Evolutionary conservation across 768 basidiomycete genomes (phyloP).

Genomic region (Russula compacta): DNA sequence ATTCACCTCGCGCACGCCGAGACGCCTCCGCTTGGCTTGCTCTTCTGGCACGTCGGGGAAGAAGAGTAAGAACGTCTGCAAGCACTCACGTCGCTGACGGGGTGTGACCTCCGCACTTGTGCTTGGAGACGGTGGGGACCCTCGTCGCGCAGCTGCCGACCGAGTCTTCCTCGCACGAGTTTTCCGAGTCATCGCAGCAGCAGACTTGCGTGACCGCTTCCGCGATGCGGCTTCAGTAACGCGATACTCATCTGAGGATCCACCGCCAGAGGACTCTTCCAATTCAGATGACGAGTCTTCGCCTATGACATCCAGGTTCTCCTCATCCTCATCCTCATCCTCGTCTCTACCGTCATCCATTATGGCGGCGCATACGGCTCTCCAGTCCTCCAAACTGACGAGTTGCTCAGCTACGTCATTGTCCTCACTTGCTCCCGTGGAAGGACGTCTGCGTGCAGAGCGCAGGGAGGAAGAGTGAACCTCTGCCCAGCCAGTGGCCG

Average conservation of each 20-base stretch:
- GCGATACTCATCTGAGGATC: conserved; percentile 15
- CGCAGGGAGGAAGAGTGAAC: neutral
- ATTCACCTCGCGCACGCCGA: conserved; percentile 60
- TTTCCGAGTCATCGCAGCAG: neutral
- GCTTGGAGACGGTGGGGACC: neutral
- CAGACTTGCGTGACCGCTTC: conserved; percentile 9
- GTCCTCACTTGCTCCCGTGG: conserved; percentile 18
- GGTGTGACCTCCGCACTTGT: conserved; percentile 31
- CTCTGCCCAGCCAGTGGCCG: conserved; percentile 61
- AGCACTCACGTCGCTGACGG: conserved; percentile 45
- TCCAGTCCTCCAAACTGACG: conserved; percentile 65
- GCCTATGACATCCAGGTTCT: conserved; percentile 21
- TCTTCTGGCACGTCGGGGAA: conserved; percentile 47
- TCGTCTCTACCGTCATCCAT: no score
- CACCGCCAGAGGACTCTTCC: conserved; percentile 16
- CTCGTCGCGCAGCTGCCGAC: neutral
- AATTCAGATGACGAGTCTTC: conserved; percentile 26
- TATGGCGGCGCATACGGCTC: conserved; percentile 69
- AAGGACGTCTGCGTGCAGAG: neutral
- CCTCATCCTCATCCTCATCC: conserved; percentile 22
- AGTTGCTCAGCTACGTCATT: conserved; percentile 24
- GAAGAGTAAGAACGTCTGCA: conserved; percentile 61
- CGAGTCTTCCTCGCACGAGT: conserved; percentile 3
- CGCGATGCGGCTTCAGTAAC: neutral
- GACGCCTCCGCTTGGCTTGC: conserved; percentile 42